Evolutionary conservation across 768 basidiomycete species (phyloP), one percentile per base, ranked within the genome.

Genomic region (Trametes cubensis): DNA sequence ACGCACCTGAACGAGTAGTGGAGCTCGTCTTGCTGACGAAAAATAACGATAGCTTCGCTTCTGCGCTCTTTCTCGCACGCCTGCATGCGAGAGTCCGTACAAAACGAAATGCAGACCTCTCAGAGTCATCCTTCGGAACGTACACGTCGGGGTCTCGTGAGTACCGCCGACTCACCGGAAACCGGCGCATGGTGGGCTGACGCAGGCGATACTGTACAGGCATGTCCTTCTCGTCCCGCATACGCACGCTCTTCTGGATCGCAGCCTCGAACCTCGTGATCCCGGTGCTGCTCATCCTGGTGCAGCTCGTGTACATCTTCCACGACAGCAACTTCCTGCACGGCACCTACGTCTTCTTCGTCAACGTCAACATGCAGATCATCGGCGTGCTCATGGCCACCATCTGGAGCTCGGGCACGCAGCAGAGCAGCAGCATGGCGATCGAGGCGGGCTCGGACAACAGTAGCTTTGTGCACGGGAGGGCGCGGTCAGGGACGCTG

Each of bases 211-310:
- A 28, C 28, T 28, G n/a, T n/a, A 25, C 51, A 61, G 60, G 30
- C 4, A 23, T 46, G 8, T 5, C 48, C 17, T 26, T 55, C 18
- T 38, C 49, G 6, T 55, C 66, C 2, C 71, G 71, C 21, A 34
- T 78, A 20, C 71, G 68, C 18, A 70, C 66, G 20, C 64, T 79
- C 15, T 78, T 79, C 66, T 69, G 71, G 45, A 75, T 79, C 56
- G 72, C 77, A 0, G 51, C 71, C 14, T 69, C 74, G 2, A 78
- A 77, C 62, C 79, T 78, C 65, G 70, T 79, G 41, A 73, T 79
- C 64, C 78, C 78, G 15, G 70, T 72, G 26, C 55, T 77, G 28
- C 69, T 78, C 65, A 72, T 70, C 63, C 63, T 78, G 41, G 72
- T 69, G 20, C 73, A 76, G 47, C 67, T 79, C 52, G 64, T 75